Evolutionary conservation across 805 yeast genomes (phyloP).

Genomic region (Spathaspora hagerdaliae): DNA sequence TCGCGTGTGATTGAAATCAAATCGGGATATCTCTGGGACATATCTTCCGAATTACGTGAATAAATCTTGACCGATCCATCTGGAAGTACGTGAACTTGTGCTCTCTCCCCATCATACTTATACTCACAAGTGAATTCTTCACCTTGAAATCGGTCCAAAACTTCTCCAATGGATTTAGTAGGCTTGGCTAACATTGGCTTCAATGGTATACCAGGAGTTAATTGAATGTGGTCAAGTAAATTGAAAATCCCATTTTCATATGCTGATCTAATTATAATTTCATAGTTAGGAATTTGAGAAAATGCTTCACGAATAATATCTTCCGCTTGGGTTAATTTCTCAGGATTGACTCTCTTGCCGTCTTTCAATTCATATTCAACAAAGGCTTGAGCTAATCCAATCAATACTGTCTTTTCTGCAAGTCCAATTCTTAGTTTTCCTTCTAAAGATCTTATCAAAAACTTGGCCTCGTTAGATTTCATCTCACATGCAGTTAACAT

Average conservation of each 20-base stretch:
- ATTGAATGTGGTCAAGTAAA: conserved; percentile 61
- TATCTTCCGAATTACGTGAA: conserved; percentile 93
- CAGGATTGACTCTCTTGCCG: conserved; percentile 26
- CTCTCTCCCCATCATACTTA: conserved; percentile 97
- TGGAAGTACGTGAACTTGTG: conserved; percentile 77
- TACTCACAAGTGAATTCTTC: conserved; percentile 91
- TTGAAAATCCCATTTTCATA: conserved; percentile 64
- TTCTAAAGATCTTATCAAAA: conserved; percentile 82
- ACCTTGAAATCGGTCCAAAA: conserved; percentile 81
- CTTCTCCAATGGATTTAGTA: conserved; percentile 89
- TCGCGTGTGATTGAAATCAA: conserved; percentile 65
- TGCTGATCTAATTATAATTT: conserved; percentile 64
- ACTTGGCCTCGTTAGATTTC: conserved; percentile 72
- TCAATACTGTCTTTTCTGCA: conserved; percentile 88
- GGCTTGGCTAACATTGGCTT: conserved; percentile 99
- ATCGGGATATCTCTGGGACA: conserved; percentile 96
- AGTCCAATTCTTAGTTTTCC: conserved; percentile 90
- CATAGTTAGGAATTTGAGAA: conserved; percentile 88
- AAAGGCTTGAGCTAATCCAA: conserved; percentile 81
- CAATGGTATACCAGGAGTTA: conserved; percentile 90
- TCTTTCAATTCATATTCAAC: conserved; percentile 49
- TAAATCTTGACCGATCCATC: conserved; percentile 71
- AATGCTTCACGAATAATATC: conserved; percentile 79
- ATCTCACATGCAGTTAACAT: conserved; percentile 84
- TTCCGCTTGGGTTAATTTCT: conserved; percentile 61